phyloP scores from a whole-genome alignment of 306 rosid species.

The Rubus parviflorus region DNA sequence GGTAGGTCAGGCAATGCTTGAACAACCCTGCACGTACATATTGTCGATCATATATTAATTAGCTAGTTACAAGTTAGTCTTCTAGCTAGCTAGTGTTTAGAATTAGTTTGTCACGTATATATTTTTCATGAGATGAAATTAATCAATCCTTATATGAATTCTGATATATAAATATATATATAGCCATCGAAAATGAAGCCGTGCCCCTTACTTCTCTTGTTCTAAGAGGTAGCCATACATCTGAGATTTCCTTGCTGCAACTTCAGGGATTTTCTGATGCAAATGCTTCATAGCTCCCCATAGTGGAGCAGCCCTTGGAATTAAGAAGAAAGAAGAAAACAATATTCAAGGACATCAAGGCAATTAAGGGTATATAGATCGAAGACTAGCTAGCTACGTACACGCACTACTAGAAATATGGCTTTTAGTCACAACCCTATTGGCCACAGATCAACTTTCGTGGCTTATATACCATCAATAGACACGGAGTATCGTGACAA shows the following conservation, averaged over 20 bases:
- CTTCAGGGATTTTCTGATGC: constrained; percentile 85
- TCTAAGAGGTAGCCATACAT: constrained; percentile 85
- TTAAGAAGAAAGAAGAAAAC: neutral
- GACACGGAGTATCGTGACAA: no score
- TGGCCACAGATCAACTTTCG: no score
- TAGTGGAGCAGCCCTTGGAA: constrained; percentile 75
- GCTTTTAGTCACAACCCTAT: no score
- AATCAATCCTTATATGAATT: neutral
- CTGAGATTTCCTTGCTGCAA: constrained; percentile 83
- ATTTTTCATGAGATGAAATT: neutral
- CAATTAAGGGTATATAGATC: neutral
- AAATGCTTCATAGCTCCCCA: constrained; percentile 89
- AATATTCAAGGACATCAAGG: neutral
- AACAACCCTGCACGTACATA: constrained; percentile 54
- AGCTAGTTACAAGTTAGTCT: neutral
- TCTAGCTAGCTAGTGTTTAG: neutral
- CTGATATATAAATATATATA: no score
- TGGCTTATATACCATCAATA: no score
- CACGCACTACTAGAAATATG: no score
- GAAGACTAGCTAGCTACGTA: neutral
- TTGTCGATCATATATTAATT: neutral
- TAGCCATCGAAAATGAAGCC: no score
- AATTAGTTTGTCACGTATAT: no score
- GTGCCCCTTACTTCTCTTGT: constrained; percentile 68
- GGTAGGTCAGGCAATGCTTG: constrained; percentile 86